Evolutionary conservation across 2,329 filamentous ascomycete genomes (phyloP).

Genomic region (Seiridium unicorne): DNA sequence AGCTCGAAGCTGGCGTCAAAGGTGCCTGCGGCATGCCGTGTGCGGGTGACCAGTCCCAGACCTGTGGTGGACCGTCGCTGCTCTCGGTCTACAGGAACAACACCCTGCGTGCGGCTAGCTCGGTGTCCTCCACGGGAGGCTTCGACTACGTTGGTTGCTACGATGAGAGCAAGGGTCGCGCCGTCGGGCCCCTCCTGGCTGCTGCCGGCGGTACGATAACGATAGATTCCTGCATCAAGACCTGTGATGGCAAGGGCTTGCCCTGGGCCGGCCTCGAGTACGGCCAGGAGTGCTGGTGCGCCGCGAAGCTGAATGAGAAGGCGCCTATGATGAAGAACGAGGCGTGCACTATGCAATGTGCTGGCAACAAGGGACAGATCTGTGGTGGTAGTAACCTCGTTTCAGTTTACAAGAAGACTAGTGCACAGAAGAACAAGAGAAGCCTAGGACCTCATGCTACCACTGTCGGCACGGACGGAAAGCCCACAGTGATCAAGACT

Average conservation of each 20-base stretch:
- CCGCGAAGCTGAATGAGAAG: neutral
- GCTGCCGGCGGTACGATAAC: neutral
- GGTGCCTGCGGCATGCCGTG: neutral
- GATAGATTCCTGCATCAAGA: neutral
- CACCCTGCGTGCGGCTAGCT: neutral
- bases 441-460: neutral
- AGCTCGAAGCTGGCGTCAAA: neutral
- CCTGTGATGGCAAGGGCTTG: neutral
- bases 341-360: neutral
- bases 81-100: neutral
- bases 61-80: neutral
- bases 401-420: neutral
- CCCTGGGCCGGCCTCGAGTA: neutral
- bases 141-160: neutral
- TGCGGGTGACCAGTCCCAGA: neutral
- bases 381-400: neutral
- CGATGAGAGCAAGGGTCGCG: neutral
- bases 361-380: neutral
- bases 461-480: neutral
- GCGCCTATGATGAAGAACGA: neutral
- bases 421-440: neutral
- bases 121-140: neutral
- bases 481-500: constrained; percentile 2
- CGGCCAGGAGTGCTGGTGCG: constrained; percentile 7
- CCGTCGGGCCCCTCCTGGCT: neutral